phyloP scores from a whole-genome alignment of 1,139 yeast species.

The Yamadazyma jaroonii region DNA sequence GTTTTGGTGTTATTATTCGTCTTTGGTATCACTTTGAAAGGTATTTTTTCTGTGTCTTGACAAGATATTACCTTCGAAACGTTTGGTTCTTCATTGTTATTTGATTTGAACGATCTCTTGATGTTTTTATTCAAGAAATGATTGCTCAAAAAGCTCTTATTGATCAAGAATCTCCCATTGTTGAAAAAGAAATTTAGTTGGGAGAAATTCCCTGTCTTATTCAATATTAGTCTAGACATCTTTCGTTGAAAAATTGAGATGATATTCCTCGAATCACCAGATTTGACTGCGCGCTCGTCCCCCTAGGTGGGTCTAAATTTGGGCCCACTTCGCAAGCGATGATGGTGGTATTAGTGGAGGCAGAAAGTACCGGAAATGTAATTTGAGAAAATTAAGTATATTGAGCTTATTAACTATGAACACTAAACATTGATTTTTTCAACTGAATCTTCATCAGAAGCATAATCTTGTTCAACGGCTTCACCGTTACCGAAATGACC shows the following conservation, averaged over 20 bases:
- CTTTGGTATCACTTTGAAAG: constrained; percentile 55
- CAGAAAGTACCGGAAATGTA: too few relatives aligned
- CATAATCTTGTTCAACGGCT: constrained; percentile 18
- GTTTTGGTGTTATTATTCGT: constrained; percentile 8
- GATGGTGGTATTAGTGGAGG: too few relatives aligned
- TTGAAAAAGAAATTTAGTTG: constrained; percentile 41
- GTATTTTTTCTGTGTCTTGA: constrained; percentile 43
- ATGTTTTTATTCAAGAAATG: constrained; percentile 20
- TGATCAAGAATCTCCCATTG: constrained; percentile 30
- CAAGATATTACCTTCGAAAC: constrained; percentile 31
- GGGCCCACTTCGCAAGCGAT: too few relatives aligned
- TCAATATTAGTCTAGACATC: constrained; percentile 12
- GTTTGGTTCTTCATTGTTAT: neutral
- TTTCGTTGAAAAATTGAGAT: too few relatives aligned
- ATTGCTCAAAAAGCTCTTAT: constrained; percentile 37
- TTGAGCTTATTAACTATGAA: neutral
- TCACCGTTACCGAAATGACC: constrained; percentile 54
- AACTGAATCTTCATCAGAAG: constrained; percentile 15
- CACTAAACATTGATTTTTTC: constrained; percentile 4
- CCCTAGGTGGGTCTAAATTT: too few relatives aligned
- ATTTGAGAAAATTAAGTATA: too few relatives aligned
- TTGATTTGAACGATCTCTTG: constrained; percentile 1
- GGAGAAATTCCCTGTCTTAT: constrained; percentile 27
- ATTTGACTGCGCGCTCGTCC: too few relatives aligned
- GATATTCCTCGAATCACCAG: too few relatives aligned